A percentile compares a stretch with the other conserved stretches of the same genome.
These are phyloP conservation scores for Lactifluus subvellereus DNA, from an alignment of 768 basidiomycete species.

Conservation along the genomic window DNA sequence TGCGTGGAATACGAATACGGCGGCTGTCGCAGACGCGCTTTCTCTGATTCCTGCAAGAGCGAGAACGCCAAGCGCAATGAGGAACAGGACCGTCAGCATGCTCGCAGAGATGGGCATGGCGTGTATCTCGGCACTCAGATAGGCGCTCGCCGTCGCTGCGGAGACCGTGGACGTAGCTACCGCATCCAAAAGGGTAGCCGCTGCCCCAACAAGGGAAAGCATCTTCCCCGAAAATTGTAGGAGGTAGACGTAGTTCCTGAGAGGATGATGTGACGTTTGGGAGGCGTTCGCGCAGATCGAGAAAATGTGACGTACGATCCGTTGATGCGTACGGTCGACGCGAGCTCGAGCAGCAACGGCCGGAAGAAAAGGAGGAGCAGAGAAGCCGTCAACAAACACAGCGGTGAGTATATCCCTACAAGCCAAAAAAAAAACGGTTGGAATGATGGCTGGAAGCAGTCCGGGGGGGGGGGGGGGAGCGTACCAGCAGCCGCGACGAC, in stretches of 20 bases:
- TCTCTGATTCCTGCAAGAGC: slow-evolving; percentile 23
- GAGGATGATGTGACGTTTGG: neutral
- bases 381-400: slow-evolving; percentile 22
- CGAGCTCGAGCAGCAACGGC: slow-evolving; percentile 17
- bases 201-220: slow-evolving; percentile 21
- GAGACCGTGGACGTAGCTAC: slow-evolving; percentile 23
- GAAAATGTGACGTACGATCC: slow-evolving; percentile 16
- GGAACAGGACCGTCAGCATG: slow-evolving; percentile 17
- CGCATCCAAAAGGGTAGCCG: slow-evolving; percentile 21
- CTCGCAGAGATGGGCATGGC: slow-evolving; percentile 16
- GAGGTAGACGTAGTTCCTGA: slow-evolving; percentile 16
- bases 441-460: neutral
- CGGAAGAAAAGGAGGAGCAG: slow-evolving; percentile 23
- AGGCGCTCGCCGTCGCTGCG: slow-evolving; percentile 23
- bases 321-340: slow-evolving; percentile 16
- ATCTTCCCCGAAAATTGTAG: slow-evolving; percentile 19
- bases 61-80: slow-evolving; percentile 17
- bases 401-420: slow-evolving; percentile 22
- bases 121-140: slow-evolving; percentile 20
- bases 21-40: slow-evolving; percentile 16
- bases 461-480: neutral
- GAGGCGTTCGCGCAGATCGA: neutral
- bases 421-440: too few species aligned
- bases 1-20: slow-evolving; percentile 23
- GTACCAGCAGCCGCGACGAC: slow-evolving; percentile 21